Conservation (phyloP, 208 protist genomes). For the Crithidia fasciculata region DNA sequence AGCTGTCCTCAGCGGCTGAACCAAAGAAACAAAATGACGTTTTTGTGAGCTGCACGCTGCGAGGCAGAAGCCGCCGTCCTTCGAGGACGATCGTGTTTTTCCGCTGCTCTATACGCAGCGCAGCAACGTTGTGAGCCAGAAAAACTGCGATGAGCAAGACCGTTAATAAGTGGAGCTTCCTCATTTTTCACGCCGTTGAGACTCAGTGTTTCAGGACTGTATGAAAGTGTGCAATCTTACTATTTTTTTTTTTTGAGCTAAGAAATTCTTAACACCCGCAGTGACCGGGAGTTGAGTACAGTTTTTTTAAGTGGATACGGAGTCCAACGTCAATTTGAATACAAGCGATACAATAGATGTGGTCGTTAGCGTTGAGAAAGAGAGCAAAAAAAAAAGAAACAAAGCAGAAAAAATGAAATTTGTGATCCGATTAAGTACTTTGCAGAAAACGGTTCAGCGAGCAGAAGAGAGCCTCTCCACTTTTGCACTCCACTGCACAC, state of each 20-base stretch:
- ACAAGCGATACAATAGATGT: not conserved
- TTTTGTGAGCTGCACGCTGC: slow-evolving; percentile 42
- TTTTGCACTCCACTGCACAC: no score
- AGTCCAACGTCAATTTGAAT: not conserved
- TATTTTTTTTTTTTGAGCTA: not conserved
- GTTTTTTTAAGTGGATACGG: no score
- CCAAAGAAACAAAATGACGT: slow-evolving; percentile 47
- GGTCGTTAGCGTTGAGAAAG: not conserved
- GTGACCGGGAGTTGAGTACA: no score
- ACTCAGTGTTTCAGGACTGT: no score
- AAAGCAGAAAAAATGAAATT: not conserved
- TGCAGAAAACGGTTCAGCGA: no score
- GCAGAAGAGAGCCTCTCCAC: no score
- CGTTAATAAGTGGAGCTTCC: not conserved
- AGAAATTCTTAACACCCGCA: no score
- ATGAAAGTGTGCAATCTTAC: no score
- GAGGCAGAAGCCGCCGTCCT: slow-evolving; percentile 13
- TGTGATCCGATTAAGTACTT: no score
- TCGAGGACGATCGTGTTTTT: slow-evolving; percentile 5
- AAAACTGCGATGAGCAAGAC: not conserved
- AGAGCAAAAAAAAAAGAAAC: slow-evolving; percentile 1
- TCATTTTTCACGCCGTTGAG: not conserved
- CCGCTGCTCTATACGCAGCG: slow-evolving; percentile 31
- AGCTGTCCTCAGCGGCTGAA: slow-evolving; percentile 19
- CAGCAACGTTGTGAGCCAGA: slow-evolving; percentile 6